Conservation (phyloP, 805 yeast species). For the Hanseniaspora mollemarum region DNA sequence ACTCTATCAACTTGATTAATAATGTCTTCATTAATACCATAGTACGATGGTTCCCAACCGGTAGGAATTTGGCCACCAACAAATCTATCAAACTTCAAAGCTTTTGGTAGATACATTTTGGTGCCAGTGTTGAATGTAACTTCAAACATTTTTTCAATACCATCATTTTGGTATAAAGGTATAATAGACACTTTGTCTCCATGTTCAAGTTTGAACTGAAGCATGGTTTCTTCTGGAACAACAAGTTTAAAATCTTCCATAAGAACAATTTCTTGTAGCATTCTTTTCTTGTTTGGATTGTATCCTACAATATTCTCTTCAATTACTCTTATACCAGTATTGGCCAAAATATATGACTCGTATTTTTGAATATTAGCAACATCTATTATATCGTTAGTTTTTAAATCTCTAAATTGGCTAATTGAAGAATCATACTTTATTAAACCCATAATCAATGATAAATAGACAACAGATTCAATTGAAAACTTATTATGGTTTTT, state of each 20-base stretch:
- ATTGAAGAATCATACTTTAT: conserved; percentile 43
- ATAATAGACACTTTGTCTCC: conserved; percentile 61
- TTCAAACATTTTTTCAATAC: conserved; percentile 53
- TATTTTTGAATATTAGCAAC: conserved; percentile 48
- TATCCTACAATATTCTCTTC: conserved; percentile 50
- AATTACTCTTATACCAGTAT: conserved; percentile 73
- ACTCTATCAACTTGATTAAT: conserved; percentile 75
- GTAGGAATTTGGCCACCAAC: conserved; percentile 59
- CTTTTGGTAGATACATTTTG: conserved; percentile 59
- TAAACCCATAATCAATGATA: conserved; percentile 91
- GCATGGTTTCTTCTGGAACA: conserved; percentile 72
- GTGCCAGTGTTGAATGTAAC: conserved; percentile 75
- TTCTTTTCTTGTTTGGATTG: conserved; percentile 68
- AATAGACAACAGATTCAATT: conserved; percentile 76
- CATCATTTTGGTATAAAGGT: conserved; percentile 37
- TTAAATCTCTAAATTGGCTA: conserved; percentile 73
- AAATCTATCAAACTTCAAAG: conserved; percentile 24
- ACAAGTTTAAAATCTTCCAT: conserved; percentile 79
- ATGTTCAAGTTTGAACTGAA: conserved; percentile 68
- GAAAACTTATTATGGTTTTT: conserved; percentile 63
- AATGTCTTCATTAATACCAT: conserved; percentile 74
- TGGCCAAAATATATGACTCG: conserved; percentile 63
- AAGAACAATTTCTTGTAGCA: conserved; percentile 73
- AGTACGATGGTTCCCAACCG: conserved; percentile 75
- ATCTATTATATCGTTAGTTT: conserved; percentile 63